phyloP scores from a whole-genome alignment of 768 basidiomycete genomes.

The Russula brevipes region DNA sequence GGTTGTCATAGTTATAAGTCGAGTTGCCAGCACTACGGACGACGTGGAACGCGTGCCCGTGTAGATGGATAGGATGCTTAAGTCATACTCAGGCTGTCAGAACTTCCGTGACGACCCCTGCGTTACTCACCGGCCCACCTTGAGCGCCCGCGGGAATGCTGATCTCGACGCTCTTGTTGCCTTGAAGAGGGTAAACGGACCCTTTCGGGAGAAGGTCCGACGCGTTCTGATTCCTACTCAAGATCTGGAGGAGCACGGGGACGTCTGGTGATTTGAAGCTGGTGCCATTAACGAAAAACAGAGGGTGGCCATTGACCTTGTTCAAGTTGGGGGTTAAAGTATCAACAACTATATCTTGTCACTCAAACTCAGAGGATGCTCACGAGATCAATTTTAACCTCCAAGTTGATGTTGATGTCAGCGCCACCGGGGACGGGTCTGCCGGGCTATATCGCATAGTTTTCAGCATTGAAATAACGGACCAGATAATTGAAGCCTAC shows the following conservation, averaged over 20 bases:
- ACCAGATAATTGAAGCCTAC: neutral
- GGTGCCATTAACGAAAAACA: constrained; percentile 35
- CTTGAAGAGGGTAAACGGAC: constrained; percentile 42
- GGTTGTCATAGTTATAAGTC: constrained; percentile 32
- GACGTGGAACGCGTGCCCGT: constrained; percentile 18
- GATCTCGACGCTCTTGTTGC: constrained; percentile 44
- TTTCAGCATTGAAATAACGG: neutral
- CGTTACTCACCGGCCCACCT: neutral
- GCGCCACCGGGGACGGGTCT: neutral
- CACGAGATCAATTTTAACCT: neutral
- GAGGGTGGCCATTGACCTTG: neutral
- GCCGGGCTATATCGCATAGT: neutral
- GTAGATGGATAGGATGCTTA: constrained; percentile 4
- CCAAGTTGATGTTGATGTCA: constrained; percentile 7
- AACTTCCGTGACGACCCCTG: no score
- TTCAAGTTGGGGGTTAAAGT: neutral
- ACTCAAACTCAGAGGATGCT: neutral
- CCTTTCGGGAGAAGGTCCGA: constrained; percentile 45
- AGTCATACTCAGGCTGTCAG: no score
- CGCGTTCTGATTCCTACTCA: constrained; percentile 45
- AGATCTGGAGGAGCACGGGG: constrained; percentile 53
- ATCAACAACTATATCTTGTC: neutral
- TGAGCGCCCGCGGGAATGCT: constrained; percentile 9
- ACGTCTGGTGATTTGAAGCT: constrained; percentile 39
- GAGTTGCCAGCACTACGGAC: constrained; percentile 16